Percentiles rank a stretch among this genome's conserved stretches.
phyloP scores from a whole-genome alignment of 371 early-diverging fungal species.

The Apophysomyces sp. region DNA sequence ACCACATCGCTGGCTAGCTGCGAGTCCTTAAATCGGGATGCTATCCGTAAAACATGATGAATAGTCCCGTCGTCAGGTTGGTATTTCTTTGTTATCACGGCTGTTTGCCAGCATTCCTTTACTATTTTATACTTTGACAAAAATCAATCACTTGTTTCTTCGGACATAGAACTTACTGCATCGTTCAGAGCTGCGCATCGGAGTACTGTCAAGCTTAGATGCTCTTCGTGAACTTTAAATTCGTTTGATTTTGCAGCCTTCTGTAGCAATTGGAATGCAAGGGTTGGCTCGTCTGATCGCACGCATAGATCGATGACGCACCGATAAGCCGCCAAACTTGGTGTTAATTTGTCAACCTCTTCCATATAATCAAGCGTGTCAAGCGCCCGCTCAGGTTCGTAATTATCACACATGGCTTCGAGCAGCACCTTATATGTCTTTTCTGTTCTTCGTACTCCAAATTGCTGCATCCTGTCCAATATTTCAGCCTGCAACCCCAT shows the following conservation, averaged over 20 bases:
- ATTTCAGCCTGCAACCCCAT: constrained; percentile 21
- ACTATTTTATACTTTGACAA: constrained; percentile 41
- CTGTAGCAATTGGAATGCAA: constrained; percentile 39
- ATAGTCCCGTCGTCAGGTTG: constrained; percentile 66
- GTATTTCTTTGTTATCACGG: constrained; percentile 26
- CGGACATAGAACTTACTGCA: constrained; percentile 31
- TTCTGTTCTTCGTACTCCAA: constrained; percentile 8
- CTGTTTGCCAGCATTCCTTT: constrained; percentile 44
- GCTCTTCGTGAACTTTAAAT: constrained; percentile 22
- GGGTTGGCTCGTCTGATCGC: constrained; percentile 10
- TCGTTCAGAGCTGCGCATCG: constrained; percentile 46
- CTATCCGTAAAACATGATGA: constrained; percentile 52
- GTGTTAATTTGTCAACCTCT: not conserved
- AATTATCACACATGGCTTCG: constrained; percentile 29
- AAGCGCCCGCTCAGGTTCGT: constrained; percentile 38
- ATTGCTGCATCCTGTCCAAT: constrained; percentile 23
- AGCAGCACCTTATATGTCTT: constrained; percentile 25
- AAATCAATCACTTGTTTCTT: not conserved
- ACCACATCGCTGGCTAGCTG: constrained; percentile 56
- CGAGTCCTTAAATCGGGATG: constrained; percentile 57
- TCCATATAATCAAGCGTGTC: constrained; percentile 42
- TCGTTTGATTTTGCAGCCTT: constrained; percentile 36
- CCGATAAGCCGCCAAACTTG: constrained; percentile 14
- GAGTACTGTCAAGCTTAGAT: constrained; percentile 34
- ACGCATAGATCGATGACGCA: constrained; percentile 21